Evolutionary conservation across 2,329 filamentous ascomycete genomes (phyloP), one percentile per base, ranked within the genome.

Genomic region (Davidsoniella virescens): DNA sequence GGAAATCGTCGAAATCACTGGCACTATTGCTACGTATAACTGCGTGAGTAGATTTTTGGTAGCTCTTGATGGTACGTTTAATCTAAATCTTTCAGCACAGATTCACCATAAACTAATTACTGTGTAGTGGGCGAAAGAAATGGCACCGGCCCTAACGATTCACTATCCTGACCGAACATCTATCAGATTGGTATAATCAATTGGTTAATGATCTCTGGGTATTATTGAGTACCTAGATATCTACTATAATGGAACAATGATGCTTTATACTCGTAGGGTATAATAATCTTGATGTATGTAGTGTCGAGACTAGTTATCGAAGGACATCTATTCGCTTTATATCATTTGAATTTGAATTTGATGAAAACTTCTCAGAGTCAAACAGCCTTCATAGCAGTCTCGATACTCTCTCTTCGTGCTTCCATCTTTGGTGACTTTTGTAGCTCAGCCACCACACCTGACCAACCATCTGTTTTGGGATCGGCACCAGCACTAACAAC

Each of bases 1-100:
- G 59, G 82, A 88, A 65, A 70, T 90, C 47, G 83, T 93, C 12
- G 87, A 93, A 67, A 73, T 92, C 55, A 88, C 84, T 42, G 77
- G 82, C 29, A 88, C 83, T 18, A 75, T 76, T 56, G 84, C 83
- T 10, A 78, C 76, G 50, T 93, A 93, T 62, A 93, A 93, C 62
- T 88, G 84, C 60, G 85, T 93, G 14, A 87, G 82, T 62, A 73
- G 86, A 26, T 88, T 93, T 57, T 63, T 93, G 56, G 85, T 93
- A 17, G 86, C 86, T 12, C 63, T 94, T 51, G 81, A 93, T 66
- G 84, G 77, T 80, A 65, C 64, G 75, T 67, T 50, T 44, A 39
- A 2, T 5, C 23, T 12, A 10, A 16, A 26, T 12, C 10, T 10
- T 8, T 5, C 3, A 10, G 26, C 8, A 33, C 10, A 33, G 26